Percentiles rank a stretch among this genome's conserved stretches.
Evolutionary conservation across 768 basidiomycete genomes (phyloP).

Genomic region (Rhodotorula diobovata): DNA sequence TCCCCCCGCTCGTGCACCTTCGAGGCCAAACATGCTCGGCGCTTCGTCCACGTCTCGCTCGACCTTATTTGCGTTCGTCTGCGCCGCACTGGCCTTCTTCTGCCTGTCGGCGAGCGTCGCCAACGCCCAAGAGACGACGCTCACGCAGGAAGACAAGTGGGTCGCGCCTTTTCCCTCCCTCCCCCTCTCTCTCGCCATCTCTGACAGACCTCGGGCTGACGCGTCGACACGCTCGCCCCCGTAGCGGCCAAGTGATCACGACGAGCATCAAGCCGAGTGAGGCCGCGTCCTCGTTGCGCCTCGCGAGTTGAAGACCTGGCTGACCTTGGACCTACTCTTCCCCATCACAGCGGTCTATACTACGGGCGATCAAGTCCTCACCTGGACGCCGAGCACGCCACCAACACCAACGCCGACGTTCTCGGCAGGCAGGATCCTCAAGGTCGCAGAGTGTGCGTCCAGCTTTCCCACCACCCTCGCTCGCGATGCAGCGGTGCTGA

Average conservation of each 20-base stretch:
- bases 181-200: not conserved
- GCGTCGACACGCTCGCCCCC: not conserved
- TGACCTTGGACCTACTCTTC: not conserved
- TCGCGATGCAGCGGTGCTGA: no score
- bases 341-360: not conserved
- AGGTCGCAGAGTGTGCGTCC: not conserved
- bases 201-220: not conserved
- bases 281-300: no score
- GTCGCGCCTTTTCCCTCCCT: not conserved
- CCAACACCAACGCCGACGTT: not conserved
- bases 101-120: not conserved
- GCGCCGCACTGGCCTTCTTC: not conserved
- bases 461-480: no score
- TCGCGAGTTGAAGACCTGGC: no score
- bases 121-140: not conserved
- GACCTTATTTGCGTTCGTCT: not conserved
- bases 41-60: not conserved
- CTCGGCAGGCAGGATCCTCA: not conserved
- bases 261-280: not conserved
- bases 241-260: not conserved
- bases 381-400: not conserved
- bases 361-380: not conserved
- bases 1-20: no score
- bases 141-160: conserved; percentile 1
- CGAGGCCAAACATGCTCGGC: no score